Evolutionary conservation across 2,329 filamentous ascomycete genomes (phyloP).

Genomic region (Rutstroemia sp.): DNA sequence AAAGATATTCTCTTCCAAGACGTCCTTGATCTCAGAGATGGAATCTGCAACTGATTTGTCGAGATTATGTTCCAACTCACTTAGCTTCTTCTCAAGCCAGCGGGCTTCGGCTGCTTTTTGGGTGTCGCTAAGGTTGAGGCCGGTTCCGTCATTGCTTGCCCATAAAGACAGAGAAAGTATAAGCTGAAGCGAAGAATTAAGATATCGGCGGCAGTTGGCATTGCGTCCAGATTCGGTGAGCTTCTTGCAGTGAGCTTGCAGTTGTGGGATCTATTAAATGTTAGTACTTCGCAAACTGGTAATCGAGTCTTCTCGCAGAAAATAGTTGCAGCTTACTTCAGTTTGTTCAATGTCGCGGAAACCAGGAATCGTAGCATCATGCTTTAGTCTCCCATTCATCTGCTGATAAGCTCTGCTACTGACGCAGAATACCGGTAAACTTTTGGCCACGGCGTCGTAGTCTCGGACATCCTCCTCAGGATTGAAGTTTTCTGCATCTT

Average conservation of each 20-base stretch:
- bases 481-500: conserved; percentile 47
- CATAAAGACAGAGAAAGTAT: conserved; percentile 46
- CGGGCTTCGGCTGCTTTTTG: conserved; percentile 32
- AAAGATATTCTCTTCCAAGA: conserved; percentile 39
- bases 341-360: conserved; percentile 48
- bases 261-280: conserved; percentile 15
- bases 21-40: conserved; percentile 33
- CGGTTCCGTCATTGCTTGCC: conserved; percentile 37
- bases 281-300: neutral
- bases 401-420: conserved; percentile 57
- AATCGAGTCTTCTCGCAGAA: no score
- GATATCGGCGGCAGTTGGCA: conserved; percentile 39
- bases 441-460: conserved; percentile 48
- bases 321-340: conserved; percentile 29
- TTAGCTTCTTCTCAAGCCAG: conserved; percentile 33
- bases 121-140: conserved; percentile 33
- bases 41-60: conserved; percentile 34
- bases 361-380: conserved; percentile 44
- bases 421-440: conserved; percentile 57
- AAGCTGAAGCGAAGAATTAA: conserved; percentile 43
- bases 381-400: conserved; percentile 44
- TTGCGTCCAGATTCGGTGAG: conserved; percentile 44
- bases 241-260: conserved; percentile 44
- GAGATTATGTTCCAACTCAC: conserved; percentile 35
- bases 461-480: conserved; percentile 47